phyloP scores from a whole-genome alignment of 768 basidiomycete genomes.

The Suillus decipiens region DNA sequence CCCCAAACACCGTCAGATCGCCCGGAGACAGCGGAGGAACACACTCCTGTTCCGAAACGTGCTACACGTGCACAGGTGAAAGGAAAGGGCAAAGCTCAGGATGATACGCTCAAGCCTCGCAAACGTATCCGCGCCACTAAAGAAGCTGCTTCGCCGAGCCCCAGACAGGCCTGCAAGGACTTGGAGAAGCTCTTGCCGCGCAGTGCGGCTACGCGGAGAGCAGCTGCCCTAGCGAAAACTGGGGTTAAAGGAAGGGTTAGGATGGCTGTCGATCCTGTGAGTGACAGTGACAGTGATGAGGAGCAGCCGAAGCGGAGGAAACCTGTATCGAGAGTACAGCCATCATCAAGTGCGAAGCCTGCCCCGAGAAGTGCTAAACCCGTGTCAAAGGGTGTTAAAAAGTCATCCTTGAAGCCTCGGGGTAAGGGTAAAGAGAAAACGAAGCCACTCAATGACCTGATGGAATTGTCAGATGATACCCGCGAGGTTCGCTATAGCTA shows the following conservation, averaged over 20 bases:
- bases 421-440: constrained; percentile 26
- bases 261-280: constrained; percentile 14
- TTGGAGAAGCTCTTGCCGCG: constrained; percentile 20
- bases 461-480: constrained; percentile 33
- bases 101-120: background rate
- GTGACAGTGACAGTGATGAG: constrained; percentile 21
- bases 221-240: constrained; percentile 21
- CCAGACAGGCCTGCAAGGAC: constrained; percentile 5
- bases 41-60: constrained; percentile 9
- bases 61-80: constrained; percentile 15
- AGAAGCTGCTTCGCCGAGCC: background rate
- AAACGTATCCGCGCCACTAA: constrained; percentile 16
- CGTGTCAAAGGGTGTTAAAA: background rate
- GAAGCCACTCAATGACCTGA: constrained; percentile 23
- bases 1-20: constrained; percentile 8
- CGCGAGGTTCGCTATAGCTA: constrained; percentile 25
- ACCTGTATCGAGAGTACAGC: constrained; percentile 15
- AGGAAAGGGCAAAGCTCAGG: background rate
- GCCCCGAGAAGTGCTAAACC: constrained; percentile 19
- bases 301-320: constrained; percentile 20
- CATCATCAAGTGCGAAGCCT: constrained; percentile 17
- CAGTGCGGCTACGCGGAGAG: constrained; percentile 30
- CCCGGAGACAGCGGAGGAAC: constrained; percentile 16
- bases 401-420: background rate
- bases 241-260: constrained; percentile 12